phyloP scores from a whole-genome alignment of 495 filamentous ascomycete genomes.

The Podospora pseudopauciseta region DNA sequence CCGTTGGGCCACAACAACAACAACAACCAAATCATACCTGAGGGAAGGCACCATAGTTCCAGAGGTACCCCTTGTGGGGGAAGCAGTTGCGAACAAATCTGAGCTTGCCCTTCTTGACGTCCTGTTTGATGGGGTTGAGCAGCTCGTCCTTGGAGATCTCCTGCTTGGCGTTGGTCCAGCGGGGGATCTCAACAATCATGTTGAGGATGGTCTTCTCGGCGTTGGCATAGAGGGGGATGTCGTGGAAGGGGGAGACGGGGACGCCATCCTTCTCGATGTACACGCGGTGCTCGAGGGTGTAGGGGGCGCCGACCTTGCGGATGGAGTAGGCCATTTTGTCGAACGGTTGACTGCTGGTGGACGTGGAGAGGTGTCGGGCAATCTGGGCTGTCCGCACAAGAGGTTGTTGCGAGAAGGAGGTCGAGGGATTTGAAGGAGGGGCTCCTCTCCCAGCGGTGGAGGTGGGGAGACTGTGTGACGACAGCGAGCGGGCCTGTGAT shows the following conservation, averaged over 20 bases:
- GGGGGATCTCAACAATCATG: conserved; percentile 98
- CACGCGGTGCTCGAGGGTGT: conserved; percentile 95
- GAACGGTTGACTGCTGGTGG: conserved; percentile 13
- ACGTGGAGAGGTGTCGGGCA: conserved; percentile 51
- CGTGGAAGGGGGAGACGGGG: conserved; percentile 93
- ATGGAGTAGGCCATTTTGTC: conserved; percentile 61
- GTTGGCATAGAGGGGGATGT: conserved; percentile 96
- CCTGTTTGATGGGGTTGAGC: conserved; percentile 96
- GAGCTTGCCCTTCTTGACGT: conserved; percentile 86
- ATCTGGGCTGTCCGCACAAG: conserved; percentile 44
- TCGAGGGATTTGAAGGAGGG: conserved; percentile 32
- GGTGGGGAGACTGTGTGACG: conserved; percentile 29
- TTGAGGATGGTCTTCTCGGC: conserved; percentile 89
- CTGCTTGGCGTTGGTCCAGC: conserved; percentile 99
- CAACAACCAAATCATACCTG: conserved; percentile 54
- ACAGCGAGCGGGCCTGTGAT: conserved; percentile 32
- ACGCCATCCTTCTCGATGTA: conserved; percentile 97
- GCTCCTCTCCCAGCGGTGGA: conserved; percentile 35
- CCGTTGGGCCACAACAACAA: no score
- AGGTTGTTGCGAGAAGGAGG: conserved; percentile 26
- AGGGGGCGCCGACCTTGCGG: conserved; percentile 82
- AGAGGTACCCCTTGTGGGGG: conserved; percentile 99
- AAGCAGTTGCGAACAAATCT: conserved; percentile 99
- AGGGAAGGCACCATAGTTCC: conserved; percentile 99
- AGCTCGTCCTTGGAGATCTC: conserved; percentile 96